Evolutionary conservation across 192 early-diverging fungal genomes (phyloP).

Genomic region (Umbelopsis vinacea): DNA sequence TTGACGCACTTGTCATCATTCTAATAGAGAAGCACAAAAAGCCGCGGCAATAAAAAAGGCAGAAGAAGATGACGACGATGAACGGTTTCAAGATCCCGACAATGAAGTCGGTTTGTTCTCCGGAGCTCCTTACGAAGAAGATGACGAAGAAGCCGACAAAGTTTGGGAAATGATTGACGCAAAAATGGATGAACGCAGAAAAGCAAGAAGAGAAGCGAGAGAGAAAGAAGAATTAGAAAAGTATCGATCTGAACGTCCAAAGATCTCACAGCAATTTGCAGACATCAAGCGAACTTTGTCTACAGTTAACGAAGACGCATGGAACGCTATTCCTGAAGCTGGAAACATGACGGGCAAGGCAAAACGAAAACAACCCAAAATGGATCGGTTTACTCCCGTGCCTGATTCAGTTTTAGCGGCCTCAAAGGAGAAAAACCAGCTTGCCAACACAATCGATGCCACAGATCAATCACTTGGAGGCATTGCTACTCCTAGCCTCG

Average conservation of each 20-base stretch:
- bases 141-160: slow-evolving; percentile 97
- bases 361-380: slow-evolving; percentile 64
- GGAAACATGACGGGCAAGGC: slow-evolving; percentile 83
- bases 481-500: slow-evolving; percentile 59
- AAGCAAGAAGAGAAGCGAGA: slow-evolving; percentile 72
- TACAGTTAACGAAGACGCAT: slow-evolving; percentile 82
- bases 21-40: slow-evolving; percentile 24
- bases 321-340: slow-evolving; percentile 80
- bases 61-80: slow-evolving; percentile 73
- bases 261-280: slow-evolving; percentile 88
- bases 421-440: slow-evolving; percentile 54
- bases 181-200: slow-evolving; percentile 88
- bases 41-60: slow-evolving; percentile 48
- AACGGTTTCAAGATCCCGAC: slow-evolving; percentile 86
- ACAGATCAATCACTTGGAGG: slow-evolving; percentile 63
- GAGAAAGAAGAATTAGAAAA: slow-evolving; percentile 72
- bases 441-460: slow-evolving; percentile 65
- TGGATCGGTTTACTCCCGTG: slow-evolving; percentile 61
- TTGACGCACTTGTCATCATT: neutral
- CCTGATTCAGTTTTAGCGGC: slow-evolving; percentile 67
- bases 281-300: slow-evolving; percentile 88
- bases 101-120: slow-evolving; percentile 94
- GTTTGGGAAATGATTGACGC: slow-evolving; percentile 89
- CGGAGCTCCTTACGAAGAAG: slow-evolving; percentile 86
- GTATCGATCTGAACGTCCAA: slow-evolving; percentile 71